These are phyloP conservation scores for Nothophytophthora sp. DNA, from an alignment of 352 stramenopile genomes.

Conservation along the genomic window DNA sequence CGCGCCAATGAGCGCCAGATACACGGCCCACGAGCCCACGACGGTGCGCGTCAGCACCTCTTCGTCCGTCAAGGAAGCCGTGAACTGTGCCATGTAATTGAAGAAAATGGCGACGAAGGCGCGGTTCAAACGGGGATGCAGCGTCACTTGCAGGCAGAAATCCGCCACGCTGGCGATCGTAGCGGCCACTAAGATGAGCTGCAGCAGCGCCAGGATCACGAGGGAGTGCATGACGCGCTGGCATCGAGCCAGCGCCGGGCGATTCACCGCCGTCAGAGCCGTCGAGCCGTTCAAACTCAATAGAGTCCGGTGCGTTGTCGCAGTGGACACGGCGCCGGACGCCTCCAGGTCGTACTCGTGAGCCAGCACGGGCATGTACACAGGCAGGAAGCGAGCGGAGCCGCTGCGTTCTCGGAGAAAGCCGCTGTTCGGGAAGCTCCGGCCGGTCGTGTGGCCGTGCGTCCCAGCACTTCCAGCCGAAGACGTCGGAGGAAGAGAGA, in stretches of 20 bases:
- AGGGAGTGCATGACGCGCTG: constrained; percentile 21
- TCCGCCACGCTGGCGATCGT: constrained; percentile 70
- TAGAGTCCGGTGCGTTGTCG: constrained; percentile 52
- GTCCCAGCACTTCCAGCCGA: neutral
- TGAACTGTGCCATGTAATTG: constrained; percentile 67
- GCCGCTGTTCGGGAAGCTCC: constrained; percentile 31
- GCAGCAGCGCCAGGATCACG: constrained; percentile 42
- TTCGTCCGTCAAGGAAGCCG: constrained; percentile 56
- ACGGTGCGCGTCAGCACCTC: constrained; percentile 59
- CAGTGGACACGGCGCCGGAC: constrained; percentile 12
- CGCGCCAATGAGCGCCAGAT: constrained; percentile 37
- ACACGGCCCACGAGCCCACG: constrained; percentile 53
- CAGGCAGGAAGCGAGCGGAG: constrained; percentile 36
- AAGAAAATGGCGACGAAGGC: constrained; percentile 70
- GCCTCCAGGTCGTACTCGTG: constrained; percentile 56
- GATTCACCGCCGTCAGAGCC: constrained; percentile 7
- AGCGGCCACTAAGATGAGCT: constrained; percentile 46
- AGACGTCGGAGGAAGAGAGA: constrained; percentile 3
- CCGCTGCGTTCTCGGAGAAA: constrained; percentile 32
- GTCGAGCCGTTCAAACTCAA: constrained; percentile 24
- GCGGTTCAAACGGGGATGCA: constrained; percentile 67
- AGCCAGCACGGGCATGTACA: constrained; percentile 66
- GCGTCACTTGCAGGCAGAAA: constrained; percentile 70
- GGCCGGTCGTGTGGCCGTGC: constrained; percentile 2
- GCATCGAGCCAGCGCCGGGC: constrained; percentile 21